Evolutionary conservation across 805 yeast species (phyloP), one percentile per base, ranked within the genome.

Genomic region (Saccharomycopsis guyanensis): DNA sequence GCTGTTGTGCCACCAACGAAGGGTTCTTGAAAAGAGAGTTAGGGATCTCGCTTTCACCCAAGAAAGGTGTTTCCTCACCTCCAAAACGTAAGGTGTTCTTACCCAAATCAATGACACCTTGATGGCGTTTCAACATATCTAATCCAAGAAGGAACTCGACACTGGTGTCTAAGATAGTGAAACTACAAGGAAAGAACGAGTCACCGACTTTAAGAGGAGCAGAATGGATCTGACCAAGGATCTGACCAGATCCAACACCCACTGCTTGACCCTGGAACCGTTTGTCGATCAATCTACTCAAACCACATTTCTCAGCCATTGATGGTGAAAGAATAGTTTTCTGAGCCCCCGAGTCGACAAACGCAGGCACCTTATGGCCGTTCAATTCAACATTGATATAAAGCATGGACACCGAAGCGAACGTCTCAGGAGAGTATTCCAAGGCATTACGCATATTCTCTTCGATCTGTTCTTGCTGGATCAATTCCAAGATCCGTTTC

Each of bases 291-390:
- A 88, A 66, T 53, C 82, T 77, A 22, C 78, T 65, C 22, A 93
- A 65, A 1, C 84, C 84, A 49, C 89, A 76, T 40, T 69, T 66
- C 51, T 82, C 84, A 0, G 95, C 96, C 53, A 89, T 69, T 36
- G 69, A 66, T 1, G 94, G 84, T 27, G 88, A 79, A 58, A 93
- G 77, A 35, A 93, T 81, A 0, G 98, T 88, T 24, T 78, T 69
- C 62, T 88, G 96, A 0, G 99, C 97, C 2, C 99, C 98, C 0
- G 97, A 79, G 61, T 93, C 99, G 3, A 93, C 95, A 67, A 93
- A 87, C 0, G 97, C 97, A 60, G 86, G 86, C 2, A 88, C 82
- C 19, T 81, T 79, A 39, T 72, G 70, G 1, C 93, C 91, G 57
- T 93, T 89, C 32, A 91, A 82, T 54, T 77, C 81, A 35, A 87